A percentile compares a stretch with the other conserved stretches of the same genome.
Evolutionary conservation across 192 early-diverging fungal species (phyloP).

Genomic region (Phycomyces nitens): DNA sequence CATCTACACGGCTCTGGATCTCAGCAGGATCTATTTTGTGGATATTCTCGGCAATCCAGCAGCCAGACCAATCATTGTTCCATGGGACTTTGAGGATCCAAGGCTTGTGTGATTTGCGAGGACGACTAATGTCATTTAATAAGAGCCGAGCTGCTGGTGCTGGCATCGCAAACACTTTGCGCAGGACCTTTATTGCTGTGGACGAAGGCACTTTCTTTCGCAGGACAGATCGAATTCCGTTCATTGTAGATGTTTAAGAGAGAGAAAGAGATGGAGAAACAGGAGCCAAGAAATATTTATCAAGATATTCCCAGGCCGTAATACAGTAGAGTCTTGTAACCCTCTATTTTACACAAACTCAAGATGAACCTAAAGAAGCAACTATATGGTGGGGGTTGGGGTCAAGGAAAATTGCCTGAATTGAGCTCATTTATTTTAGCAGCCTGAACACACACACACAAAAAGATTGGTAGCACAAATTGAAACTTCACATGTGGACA

Average conservation of each 20-base stretch:
- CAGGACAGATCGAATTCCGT: constrained; percentile 25
- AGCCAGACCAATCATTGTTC: constrained; percentile 33
- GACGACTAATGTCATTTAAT: constrained; percentile 33
- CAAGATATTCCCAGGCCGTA: no score
- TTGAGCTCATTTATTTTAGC: no score
- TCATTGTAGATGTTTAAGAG: constrained; percentile 21
- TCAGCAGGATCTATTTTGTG: constrained; percentile 1
- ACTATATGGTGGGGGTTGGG: no score
- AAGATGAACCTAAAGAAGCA: no score
- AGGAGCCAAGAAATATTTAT: not conserved
- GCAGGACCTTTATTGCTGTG: constrained; percentile 31
- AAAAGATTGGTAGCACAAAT: no score
- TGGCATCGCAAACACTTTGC: constrained; percentile 35
- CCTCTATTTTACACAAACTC: not conserved
- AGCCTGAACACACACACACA: no score
- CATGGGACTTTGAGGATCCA: constrained; percentile 30
- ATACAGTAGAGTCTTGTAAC: not conserved
- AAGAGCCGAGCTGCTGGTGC: constrained; percentile 34
- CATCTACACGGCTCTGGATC: constrained; percentile 16
- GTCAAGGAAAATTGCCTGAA: no score
- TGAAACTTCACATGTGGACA: no score
- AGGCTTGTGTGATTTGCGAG: constrained; percentile 30
- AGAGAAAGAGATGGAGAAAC: not conserved
- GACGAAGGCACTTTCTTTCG: constrained; percentile 33
- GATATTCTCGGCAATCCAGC: constrained; percentile 38